Evolutionary conservation across 2,329 filamentous ascomycete species (phyloP).

Genomic region (Sporothrix brunneoviolacea): DNA sequence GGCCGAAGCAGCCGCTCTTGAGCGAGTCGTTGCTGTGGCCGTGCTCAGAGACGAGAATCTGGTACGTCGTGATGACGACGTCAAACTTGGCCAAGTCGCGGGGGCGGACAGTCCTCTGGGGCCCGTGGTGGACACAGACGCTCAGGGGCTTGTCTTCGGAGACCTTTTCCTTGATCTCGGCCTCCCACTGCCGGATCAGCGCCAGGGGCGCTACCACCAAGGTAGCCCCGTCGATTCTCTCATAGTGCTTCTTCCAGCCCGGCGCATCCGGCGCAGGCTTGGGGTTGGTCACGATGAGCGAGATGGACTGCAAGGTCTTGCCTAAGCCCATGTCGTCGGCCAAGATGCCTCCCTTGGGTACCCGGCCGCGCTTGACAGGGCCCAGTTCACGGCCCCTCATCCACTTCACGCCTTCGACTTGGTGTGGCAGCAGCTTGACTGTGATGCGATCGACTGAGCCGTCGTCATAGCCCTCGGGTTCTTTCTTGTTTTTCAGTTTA

Average conservation of each 20-base stretch:
- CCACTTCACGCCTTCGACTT: conserved; percentile 90
- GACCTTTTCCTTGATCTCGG: conserved; percentile 82
- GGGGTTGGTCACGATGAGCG: conserved; percentile 76
- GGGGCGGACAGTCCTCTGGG: conserved; percentile 71
- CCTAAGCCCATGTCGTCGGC: conserved; percentile 97
- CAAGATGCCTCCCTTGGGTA: conserved; percentile 88
- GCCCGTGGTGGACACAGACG: conserved; percentile 87
- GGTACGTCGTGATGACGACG: conserved; percentile 95
- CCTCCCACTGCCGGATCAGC: conserved; percentile 94
- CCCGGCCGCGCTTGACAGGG: conserved; percentile 68
- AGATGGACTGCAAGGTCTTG: conserved; percentile 91
- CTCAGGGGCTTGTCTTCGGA: conserved; percentile 58
- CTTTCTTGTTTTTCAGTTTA: conserved; percentile 57
- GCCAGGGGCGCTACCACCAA: conserved; percentile 89
- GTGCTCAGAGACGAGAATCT: conserved; percentile 89
- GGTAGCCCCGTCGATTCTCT: conserved; percentile 67
- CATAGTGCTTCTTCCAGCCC: conserved; percentile 61
- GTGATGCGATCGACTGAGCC: conserved; percentile 67
- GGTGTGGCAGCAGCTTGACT: conserved; percentile 85
- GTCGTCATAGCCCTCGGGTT: conserved; percentile 35
- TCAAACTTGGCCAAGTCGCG: conserved; percentile 78
- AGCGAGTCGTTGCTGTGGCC: conserved; percentile 59
- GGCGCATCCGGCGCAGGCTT: conserved; percentile 54
- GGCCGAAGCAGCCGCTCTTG: conserved; percentile 78
- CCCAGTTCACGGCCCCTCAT: conserved; percentile 91